Evolutionary conservation across 176 grass and related monocot species (phyloP).

Genomic region (Carex scoparia): DNA sequence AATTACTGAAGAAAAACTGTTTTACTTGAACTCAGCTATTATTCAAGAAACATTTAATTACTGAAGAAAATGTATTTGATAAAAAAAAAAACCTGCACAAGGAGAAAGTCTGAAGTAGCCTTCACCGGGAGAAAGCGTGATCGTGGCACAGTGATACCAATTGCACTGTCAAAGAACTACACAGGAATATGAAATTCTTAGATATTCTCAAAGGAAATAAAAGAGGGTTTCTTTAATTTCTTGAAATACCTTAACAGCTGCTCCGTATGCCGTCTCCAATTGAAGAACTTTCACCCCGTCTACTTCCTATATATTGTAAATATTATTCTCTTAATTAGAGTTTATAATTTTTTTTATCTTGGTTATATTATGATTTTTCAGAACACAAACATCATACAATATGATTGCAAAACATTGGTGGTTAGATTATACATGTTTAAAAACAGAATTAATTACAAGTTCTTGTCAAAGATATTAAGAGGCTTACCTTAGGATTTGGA

Average conservation of each 20-base stretch:
- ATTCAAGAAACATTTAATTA: neutral
- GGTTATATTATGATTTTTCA: neutral
- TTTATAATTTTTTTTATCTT: neutral
- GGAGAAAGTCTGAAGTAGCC: constrained; percentile 81
- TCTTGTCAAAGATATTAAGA: neutral
- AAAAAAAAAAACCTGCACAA: constrained; percentile 71
- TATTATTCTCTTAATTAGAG: neutral
- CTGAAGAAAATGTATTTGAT: neutral
- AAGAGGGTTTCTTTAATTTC: neutral
- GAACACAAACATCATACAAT: neutral
- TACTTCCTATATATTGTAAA: constrained; percentile 56
- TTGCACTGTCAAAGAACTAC: constrained; percentile 85
- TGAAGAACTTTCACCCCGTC: constrained; percentile 85
- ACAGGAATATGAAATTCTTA: constrained; percentile 6
- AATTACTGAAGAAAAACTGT: too few species aligned
- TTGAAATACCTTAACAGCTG: constrained; percentile 71
- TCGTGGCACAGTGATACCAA: constrained; percentile 79
- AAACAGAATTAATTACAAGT: neutral
- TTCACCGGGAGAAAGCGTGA: constrained; percentile 87
- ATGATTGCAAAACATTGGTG: neutral
- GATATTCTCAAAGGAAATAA: neutral
- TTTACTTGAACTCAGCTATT: too few species aligned
- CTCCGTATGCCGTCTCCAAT: constrained; percentile 89
- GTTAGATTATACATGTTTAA: neutral
- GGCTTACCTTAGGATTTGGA: constrained; percentile 79